Evolutionary conservation across 805 yeast species (phyloP).

Genomic region (Kodamaea neixiangensis): DNA sequence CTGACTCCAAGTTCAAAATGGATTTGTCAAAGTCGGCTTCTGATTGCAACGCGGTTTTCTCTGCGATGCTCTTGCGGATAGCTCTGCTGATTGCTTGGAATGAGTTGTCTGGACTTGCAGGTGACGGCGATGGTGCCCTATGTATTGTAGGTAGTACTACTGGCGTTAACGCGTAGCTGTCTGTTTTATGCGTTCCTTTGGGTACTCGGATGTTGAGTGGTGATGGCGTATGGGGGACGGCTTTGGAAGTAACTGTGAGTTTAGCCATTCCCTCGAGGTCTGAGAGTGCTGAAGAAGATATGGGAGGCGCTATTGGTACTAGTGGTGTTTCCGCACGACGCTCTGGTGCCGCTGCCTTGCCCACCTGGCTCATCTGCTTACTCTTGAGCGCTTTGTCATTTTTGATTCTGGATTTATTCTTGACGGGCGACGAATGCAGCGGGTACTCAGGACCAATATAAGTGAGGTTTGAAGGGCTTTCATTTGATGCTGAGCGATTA

Average conservation of each 20-base stretch:
- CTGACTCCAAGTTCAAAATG: background rate
- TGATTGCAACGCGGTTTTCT: conserved; percentile 20
- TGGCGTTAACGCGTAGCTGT: background rate
- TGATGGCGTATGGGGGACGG: background rate
- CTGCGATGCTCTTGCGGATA: conserved; percentile 47
- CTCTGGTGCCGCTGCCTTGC: background rate
- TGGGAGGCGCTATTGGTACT: conserved; percentile 8
- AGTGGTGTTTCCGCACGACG: background rate
- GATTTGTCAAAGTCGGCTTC: conserved; percentile 1
- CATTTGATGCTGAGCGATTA: background rate
- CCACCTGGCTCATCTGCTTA: background rate
- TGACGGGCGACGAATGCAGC: conserved; percentile 9
- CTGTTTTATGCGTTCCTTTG: background rate
- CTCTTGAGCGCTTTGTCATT: background rate
- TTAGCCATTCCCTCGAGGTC: background rate
- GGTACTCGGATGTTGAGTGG: background rate
- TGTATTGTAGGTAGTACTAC: background rate
- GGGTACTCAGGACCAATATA: background rate
- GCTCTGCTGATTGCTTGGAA: conserved; percentile 51
- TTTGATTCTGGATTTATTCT: background rate
- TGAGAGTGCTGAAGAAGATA: conserved; percentile 6
- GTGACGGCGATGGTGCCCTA: background rate
- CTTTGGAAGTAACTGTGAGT: background rate
- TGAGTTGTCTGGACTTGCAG: conserved; percentile 24
- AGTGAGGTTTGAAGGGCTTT: conserved; percentile 1